Base-by-base conservation (phyloP, 1,284 basidiomycete genomes). In the Ceratobasidium sp. region DNA sequence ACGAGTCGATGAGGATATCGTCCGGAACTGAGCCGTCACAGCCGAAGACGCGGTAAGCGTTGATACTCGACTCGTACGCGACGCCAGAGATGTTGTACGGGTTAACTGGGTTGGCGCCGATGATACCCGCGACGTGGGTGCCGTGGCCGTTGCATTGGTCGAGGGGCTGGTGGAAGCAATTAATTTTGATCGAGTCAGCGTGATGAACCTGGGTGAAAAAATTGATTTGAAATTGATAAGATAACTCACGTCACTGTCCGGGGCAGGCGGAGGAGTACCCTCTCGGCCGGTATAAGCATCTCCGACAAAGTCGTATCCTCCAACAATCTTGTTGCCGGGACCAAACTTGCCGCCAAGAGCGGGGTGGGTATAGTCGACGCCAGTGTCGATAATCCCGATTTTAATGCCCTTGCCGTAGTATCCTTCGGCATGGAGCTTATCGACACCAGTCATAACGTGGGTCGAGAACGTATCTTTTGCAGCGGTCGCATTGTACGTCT, bases 291-390 rank as follows among this genome's bases (percentile, higher is more conserved):
- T 75, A 7, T 59, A 59, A 2, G 38, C 23, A 46, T 82, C 80
- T 17, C 78, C 80, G 48, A 89, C 88, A 48, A 89, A 86, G 80
- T 89, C 90, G 70, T 81, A 81, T 0, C 84, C 84, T 44, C 81
- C 81, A 2, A 77, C 78, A 68, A 85, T 81, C 78, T 86, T 86
- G 82, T 84, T 86, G 17, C 84, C 84, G 0, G 80, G 38, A 15
- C 86, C 86, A 74, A 86, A 87, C 79, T 85, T 85, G 10, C 86
- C 86, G 4, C 85, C 88, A 64, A 89, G 84, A 9, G 84, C 84
- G 7, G 85, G 84, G 67, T 85, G 84, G 15, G 84, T 85, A 81
- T 87, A 87, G 80, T 87, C 86, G 68, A 88, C 84, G 10, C 86
- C 85, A 23, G 85, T 83, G 78, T 87, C 84, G 64, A 87, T 84